Conservation (phyloP, 768 basidiomycete genomes). For the Russula abietina region DNA sequence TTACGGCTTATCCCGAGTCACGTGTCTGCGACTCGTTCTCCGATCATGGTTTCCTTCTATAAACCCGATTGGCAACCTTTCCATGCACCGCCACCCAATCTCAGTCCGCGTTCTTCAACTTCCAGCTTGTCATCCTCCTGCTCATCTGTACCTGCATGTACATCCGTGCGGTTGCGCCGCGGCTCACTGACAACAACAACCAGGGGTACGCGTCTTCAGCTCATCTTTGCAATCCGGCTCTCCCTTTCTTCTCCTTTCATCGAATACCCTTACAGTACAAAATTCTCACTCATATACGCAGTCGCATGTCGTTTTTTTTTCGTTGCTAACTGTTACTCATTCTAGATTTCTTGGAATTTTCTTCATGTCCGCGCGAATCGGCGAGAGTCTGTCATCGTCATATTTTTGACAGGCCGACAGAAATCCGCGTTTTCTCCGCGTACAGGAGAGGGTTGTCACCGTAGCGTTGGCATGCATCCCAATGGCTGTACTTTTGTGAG, state of each 20-base stretch:
- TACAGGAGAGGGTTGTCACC: conserved; percentile 90
- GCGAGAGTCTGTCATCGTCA: conserved; percentile 38
- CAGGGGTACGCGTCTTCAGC: conserved; percentile 56
- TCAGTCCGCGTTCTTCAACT: conserved; percentile 95
- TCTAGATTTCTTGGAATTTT: conserved; percentile 82
- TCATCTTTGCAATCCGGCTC: background rate
- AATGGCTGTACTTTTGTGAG: conserved; percentile 66
- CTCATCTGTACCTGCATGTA: conserved; percentile 98
- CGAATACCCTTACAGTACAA: no score
- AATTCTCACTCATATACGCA: no score
- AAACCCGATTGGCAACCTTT: background rate
- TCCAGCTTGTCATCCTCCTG: conserved; percentile 89
- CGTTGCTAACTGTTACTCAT: background rate
- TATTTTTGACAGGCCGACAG: background rate
- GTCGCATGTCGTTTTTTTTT: background rate
- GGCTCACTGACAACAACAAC: conserved; percentile 89
- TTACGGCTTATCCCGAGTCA: no score
- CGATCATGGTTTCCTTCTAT: background rate
- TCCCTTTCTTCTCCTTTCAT: background rate
- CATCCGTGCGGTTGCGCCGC: conserved; percentile 81
- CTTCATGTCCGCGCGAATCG: conserved; percentile 95
- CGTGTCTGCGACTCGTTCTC: no score
- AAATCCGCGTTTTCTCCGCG: background rate
- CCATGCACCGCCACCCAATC: no score
- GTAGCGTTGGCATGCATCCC: conserved; percentile 87